phyloP scores from a whole-genome alignment of 2,329 filamentous ascomycete genomes.

The Zasmidium angulare region DNA sequence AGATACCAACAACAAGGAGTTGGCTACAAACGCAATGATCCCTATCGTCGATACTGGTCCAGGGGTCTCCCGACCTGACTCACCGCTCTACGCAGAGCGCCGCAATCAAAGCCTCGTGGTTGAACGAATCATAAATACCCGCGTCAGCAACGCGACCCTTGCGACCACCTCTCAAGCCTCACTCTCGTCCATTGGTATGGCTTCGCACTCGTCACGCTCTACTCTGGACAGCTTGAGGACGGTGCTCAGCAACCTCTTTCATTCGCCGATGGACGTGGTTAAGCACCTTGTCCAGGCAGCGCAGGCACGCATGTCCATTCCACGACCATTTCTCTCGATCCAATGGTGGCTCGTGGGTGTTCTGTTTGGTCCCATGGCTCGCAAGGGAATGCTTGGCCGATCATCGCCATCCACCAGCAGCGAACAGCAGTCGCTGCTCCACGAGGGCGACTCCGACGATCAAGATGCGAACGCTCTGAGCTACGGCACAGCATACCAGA shows the following conservation, averaged over 20 bases:
- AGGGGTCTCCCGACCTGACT: not conserved
- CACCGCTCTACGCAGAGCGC: not conserved
- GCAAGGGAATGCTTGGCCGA: not conserved
- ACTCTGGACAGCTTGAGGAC: constrained; percentile 24
- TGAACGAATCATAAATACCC: not conserved
- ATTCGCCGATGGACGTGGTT: constrained; percentile 31
- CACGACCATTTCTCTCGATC: constrained; percentile 29
- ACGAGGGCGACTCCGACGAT: constrained; percentile 4
- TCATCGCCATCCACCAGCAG: not conserved
- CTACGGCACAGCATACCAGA: constrained; percentile 27
- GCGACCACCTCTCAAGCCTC: constrained; percentile 4
- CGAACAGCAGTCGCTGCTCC: constrained; percentile 9
- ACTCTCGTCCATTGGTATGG: constrained; percentile 14
- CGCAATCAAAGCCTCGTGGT: not conserved
- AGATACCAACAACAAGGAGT: not conserved
- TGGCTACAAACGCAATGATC: not conserved
- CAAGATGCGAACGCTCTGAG: constrained; percentile 18
- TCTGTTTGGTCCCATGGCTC: constrained; percentile 36
- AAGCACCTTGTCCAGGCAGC: constrained; percentile 32
- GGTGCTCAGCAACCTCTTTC: constrained; percentile 30
- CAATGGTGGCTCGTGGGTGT: constrained; percentile 38
- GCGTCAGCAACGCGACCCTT: not conserved
- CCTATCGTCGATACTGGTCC: not conserved
- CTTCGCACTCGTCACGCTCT: constrained; percentile 15
- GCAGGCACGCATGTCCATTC: constrained; percentile 29